phyloP scores from a whole-genome alignment of 139 green algal species.

The Chlamydomonas sphaeroides region DNA sequence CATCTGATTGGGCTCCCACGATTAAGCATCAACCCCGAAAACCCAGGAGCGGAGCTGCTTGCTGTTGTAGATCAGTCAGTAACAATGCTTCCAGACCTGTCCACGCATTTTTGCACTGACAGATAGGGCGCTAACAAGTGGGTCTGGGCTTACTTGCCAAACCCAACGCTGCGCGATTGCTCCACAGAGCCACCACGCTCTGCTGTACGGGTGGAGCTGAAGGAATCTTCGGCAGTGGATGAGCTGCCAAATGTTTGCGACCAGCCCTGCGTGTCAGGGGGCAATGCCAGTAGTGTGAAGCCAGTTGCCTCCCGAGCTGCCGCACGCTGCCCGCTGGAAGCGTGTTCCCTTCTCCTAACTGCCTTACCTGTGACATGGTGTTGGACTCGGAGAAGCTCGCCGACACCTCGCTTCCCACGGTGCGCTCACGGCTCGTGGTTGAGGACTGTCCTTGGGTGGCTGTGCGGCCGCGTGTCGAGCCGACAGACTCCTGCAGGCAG shows the following conservation, averaged over 20 bases:
- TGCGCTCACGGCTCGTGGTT: not conserved
- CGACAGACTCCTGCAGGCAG: not conserved
- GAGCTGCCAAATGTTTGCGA: slow-evolving; percentile 4
- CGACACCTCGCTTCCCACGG: slow-evolving; percentile 3
- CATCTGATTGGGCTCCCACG: too few species aligned
- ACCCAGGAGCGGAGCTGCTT: too few species aligned
- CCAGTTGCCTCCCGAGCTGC: too few species aligned
- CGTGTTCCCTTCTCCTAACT: too few species aligned
- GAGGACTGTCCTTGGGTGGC: not conserved
- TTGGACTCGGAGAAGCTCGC: not conserved
- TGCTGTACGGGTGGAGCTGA: not conserved
- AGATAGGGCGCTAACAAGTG: too few species aligned
- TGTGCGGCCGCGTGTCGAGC: not conserved
- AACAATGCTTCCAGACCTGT: too few species aligned
- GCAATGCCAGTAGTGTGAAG: too few species aligned
- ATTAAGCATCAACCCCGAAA: too few species aligned
- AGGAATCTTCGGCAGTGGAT: not conserved
- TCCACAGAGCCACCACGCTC: not conserved
- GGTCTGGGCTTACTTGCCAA: not conserved
- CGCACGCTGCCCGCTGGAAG: too few species aligned
- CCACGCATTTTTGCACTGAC: too few species aligned
- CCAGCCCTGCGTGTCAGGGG: slow-evolving; percentile 4
- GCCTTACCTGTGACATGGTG: not conserved
- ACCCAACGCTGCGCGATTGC: not conserved
- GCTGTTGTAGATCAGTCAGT: too few species aligned